phyloP scores from a whole-genome alignment of 176 grass and related monocot genomes.

The Aegilops tauschii region DNA sequence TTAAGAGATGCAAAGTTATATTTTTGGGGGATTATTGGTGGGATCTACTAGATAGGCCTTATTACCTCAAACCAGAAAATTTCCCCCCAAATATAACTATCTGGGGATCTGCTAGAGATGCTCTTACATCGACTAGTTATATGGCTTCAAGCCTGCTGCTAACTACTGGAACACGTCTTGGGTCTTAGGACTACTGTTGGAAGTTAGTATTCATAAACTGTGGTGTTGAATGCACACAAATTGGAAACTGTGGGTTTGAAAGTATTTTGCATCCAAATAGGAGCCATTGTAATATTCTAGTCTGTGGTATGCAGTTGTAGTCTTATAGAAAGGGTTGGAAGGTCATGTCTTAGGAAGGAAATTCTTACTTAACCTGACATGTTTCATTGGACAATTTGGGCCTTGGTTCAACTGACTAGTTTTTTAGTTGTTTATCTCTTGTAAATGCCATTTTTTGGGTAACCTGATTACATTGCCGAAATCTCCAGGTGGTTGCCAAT shows the following conservation, averaged over 20 bases:
- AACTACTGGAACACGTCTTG: not conserved
- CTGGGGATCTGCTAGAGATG: too few species aligned
- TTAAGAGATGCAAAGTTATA: too few species aligned
- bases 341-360: not conserved
- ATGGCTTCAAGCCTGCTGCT: not conserved
- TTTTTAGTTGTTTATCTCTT: not conserved
- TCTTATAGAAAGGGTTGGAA: not conserved
- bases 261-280: not conserved
- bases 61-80: too few species aligned
- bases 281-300: not conserved
- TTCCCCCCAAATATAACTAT: too few species aligned
- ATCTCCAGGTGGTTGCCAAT: constrained; percentile 88
- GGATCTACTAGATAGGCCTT: too few species aligned
- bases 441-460: not conserved
- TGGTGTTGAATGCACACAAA: not conserved
- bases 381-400: constrained; percentile 2
- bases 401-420: not conserved
- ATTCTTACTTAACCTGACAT: not conserved
- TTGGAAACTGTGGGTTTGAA: not conserved
- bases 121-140: not conserved
- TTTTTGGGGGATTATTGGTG: too few species aligned
- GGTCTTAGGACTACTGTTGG: not conserved
- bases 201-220: not conserved
- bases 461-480: constrained; percentile 12
- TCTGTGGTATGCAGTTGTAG: not conserved